Evolutionary conservation across 306 rosid species (phyloP), one percentile per base, ranked within the genome.

Genomic region (Pyrus betulifolia): DNA sequence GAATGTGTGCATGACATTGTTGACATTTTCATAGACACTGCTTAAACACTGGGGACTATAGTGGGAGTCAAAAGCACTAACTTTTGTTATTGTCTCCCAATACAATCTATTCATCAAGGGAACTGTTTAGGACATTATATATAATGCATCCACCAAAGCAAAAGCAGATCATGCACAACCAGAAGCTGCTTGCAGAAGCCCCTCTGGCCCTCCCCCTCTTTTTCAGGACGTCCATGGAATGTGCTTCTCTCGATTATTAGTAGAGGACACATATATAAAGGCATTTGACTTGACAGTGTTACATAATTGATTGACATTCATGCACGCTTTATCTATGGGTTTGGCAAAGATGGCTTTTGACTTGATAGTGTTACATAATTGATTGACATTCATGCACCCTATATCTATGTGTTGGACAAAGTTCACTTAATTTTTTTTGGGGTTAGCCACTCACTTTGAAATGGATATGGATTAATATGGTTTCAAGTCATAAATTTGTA

Each of bases 191-290:
- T 42, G 45, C 45, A 42, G 45, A 42, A 51, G 21, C 45, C 3
- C 12, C 45, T 52, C 9, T n/a, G 21, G 5, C 21, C 27, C 60
- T 62, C 71, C 30, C 82, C 85, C 76, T 59, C 49, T 8, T 59
- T 78, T 88, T 78, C 22, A 80, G 88, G 84, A 78, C 78, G 74
- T 79, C 87, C 96, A 80, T 72, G 75, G 82, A 85, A 88, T 70
- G 72, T 90, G 93, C 85, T 58, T 42, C 45, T 42, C 45, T 38
- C 10, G 42, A 38, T 38, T 38, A 38, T 38, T 38, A 6, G 10
- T 7, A 38, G 9, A 38, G 42, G 45, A 42, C 45, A 9, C 12
- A 42, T 42, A 40, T 40, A 42, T 42, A 42, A 42, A 9, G 46
- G 38, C 66, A 79, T 67, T 51, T 70, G 45, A 23, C 42, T 11